Evolutionary conservation across 257 asterid genomes (phyloP), one percentile per base, ranked within the genome.

Genomic region (Perilla frutescens): DNA sequence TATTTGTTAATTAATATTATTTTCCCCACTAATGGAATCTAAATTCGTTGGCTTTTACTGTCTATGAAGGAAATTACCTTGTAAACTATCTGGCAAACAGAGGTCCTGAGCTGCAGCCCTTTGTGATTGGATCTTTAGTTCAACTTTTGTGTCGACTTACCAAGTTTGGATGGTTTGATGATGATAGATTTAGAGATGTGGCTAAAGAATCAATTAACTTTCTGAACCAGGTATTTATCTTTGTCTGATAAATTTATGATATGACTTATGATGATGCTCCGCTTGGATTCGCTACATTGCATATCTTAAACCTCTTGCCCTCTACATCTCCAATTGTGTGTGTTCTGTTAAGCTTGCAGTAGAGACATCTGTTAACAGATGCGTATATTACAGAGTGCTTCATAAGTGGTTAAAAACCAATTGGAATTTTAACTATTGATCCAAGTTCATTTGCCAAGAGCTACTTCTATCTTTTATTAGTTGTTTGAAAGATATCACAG

Each of bases 161-260:
- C 74, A 94, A 94, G 83, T 94, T 88, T 84, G 99, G 98, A 63
- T 94, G 99, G 99, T 89, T 91, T 74, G 98, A 90, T 79, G 98
- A 91, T 73, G 98, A 94, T 86, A 91, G 85, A 80, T 91, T 94
- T 71, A 87, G 89, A 80, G 98, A 94, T 32, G 91, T 94, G 79
- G 92, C 88, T 48, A 87, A 88, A 84, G 99, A 94, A 80, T 88
- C 99, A 64, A 86, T 88, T 20, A 84, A 87, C 87, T 91, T 94
- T 82, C 80, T 94, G 83, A 90, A 80, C 83, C 97, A 94, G 99
- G 99, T 94, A 88, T 66, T 29, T 47, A 41, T 29, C 40, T 72
- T 39, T 34, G 67, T 64, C 61, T 11, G 36, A 36, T 64, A 61
- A 8, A 14, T 60, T 60, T 57, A 60, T 75, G 59, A 72, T 63